Percentiles rank a stretch among this genome's conserved stretches.
These are phyloP conservation scores for Choiromyces venosus DNA, from an alignment of 495 filamentous ascomycete species.

Conservation along the genomic window DNA sequence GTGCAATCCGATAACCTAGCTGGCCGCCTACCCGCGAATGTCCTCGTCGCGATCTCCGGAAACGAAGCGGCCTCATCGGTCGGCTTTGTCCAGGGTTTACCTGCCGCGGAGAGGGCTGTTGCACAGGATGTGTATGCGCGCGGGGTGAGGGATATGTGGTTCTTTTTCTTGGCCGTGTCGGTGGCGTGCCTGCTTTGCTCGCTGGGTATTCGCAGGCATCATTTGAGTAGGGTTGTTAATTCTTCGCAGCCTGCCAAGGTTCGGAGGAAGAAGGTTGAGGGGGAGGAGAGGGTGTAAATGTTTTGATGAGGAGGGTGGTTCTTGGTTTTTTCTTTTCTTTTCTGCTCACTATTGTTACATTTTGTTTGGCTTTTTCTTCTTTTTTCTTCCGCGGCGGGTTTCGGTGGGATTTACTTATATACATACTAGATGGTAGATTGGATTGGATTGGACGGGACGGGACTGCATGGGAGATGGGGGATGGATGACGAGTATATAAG, in stretches of 20 bases:
- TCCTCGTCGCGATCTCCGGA: constrained; percentile 44
- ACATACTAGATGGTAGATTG: background rate
- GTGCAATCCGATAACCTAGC: constrained; percentile 32
- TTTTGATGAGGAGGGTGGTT: background rate
- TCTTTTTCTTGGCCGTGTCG: constrained; percentile 46
- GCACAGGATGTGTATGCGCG: constrained; percentile 46
- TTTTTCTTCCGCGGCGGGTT: no score
- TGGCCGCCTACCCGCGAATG: constrained; percentile 27
- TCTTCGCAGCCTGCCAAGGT: constrained; percentile 34
- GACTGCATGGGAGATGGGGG: background rate
- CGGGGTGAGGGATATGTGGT: constrained; percentile 49
- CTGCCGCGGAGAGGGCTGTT: constrained; percentile 21
- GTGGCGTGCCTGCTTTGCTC: constrained; percentile 43
- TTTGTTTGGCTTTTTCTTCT: background rate
- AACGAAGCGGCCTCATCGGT: constrained; percentile 48
- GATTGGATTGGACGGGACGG: background rate
- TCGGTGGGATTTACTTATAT: background rate
- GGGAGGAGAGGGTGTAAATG: constrained; percentile 11
- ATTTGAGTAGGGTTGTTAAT: constrained; percentile 36
- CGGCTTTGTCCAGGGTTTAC: constrained; percentile 44
- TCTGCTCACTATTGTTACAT: constrained; percentile 7
- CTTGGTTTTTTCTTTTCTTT: constrained; percentile 13
- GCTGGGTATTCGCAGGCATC: constrained; percentile 43
- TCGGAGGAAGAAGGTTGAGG: constrained; percentile 7
- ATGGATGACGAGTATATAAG: background rate